A percentile compares a stretch with the other conserved stretches of the same genome.
Evolutionary conservation across 2,329 filamentous ascomycete genomes (phyloP).

Genomic region (Aureobasidium melanogenum): DNA sequence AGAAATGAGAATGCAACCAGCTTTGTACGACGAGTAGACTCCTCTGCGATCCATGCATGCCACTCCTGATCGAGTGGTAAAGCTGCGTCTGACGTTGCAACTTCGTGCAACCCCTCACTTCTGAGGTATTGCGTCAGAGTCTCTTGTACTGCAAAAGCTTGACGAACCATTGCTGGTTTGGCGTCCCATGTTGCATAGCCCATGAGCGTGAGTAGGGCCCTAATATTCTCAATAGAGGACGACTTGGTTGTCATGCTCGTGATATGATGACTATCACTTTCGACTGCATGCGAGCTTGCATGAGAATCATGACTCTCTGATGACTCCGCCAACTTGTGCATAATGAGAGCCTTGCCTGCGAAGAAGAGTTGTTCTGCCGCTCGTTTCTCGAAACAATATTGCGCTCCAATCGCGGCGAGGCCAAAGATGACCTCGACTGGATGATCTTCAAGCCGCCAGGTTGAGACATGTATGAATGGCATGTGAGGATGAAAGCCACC

Average conservation of each 20-base stretch:
- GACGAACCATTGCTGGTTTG: constrained; percentile 47
- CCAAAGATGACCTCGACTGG: constrained; percentile 60
- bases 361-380: constrained; percentile 49
- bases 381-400: constrained; percentile 48
- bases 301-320: not conserved
- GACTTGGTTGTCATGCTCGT: not conserved
- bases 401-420: constrained; percentile 58
- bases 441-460: constrained; percentile 54
- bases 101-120: constrained; percentile 39
- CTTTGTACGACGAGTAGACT: constrained; percentile 46
- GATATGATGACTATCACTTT: not conserved
- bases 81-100: not conserved
- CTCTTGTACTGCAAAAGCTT: constrained; percentile 49
- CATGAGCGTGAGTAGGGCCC: constrained; percentile 53
- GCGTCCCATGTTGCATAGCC: constrained; percentile 53
- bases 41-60: constrained; percentile 43
- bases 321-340: not conserved
- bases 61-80: not conserved
- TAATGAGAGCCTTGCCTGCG: constrained; percentile 38
- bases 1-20: constrained; percentile 50
- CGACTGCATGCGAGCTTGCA: not conserved
- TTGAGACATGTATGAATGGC: constrained; percentile 59
- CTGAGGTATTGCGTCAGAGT: constrained; percentile 47
- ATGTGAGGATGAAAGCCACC: constrained; percentile 55
- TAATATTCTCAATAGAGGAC: constrained; percentile 52